Evolutionary conservation across 2,329 filamentous ascomycete genomes (phyloP).

Genomic region (Fusarium sulawesiense): DNA sequence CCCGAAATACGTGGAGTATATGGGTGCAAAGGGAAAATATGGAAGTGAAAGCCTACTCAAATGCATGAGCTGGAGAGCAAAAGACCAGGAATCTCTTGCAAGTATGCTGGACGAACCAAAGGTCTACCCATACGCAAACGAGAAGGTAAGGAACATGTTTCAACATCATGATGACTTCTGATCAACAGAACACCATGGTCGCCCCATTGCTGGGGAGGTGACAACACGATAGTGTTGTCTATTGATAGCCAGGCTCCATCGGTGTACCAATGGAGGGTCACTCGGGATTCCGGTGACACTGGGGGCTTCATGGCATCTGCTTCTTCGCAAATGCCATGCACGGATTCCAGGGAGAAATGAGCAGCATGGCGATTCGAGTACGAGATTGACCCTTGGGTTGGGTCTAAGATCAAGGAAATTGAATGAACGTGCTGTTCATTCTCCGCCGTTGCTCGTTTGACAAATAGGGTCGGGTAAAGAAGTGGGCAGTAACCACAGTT

Average conservation of each 20-base stretch:
- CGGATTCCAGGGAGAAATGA: background rate
- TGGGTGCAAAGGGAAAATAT: background rate
- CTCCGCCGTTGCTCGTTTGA: background rate
- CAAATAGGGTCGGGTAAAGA: background rate
- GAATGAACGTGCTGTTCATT: background rate
- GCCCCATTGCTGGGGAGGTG: background rate
- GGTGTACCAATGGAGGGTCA: background rate
- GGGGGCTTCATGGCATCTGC: background rate
- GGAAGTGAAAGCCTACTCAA: background rate
- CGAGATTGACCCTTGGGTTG: background rate
- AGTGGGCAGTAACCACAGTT: background rate
- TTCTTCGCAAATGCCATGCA: background rate
- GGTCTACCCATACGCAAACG: background rate
- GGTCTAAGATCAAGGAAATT: background rate
- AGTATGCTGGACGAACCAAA: background rate
- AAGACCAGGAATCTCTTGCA: background rate
- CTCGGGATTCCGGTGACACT: background rate
- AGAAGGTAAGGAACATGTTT: background rate
- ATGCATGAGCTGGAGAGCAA: background rate
- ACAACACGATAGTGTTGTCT: background rate
- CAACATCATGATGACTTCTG: background rate
- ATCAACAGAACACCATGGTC: conserved; percentile 5
- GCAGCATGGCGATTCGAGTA: background rate
- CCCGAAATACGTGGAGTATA: background rate
- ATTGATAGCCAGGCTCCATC: background rate